Conservation (phyloP, 306 rosid species). For the Cicer chorassanicum region DNA sequence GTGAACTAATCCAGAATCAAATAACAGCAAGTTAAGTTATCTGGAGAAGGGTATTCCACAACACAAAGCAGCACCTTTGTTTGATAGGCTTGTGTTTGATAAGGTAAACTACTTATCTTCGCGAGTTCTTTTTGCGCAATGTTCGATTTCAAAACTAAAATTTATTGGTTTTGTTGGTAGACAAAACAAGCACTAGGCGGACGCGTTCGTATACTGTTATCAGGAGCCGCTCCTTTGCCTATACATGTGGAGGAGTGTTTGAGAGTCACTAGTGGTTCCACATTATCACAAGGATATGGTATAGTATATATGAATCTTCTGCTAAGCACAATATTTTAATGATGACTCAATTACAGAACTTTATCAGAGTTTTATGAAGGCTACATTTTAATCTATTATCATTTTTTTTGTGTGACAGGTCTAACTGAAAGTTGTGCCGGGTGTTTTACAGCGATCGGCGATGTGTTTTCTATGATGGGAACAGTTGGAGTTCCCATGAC, state of each 20-base stretch:
- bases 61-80: slow-evolving; percentile 79
- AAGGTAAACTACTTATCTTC: slow-evolving; percentile 55
- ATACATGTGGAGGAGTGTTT: slow-evolving; percentile 84
- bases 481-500: slow-evolving; percentile 84
- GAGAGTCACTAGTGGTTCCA: slow-evolving; percentile 75
- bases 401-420: slow-evolving; percentile 52
- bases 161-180: slow-evolving; percentile 45
- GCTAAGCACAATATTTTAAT: background rate
- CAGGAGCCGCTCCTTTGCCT: slow-evolving; percentile 93
- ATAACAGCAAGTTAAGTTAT: slow-evolving; percentile 70
- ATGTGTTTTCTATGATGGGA: slow-evolving; percentile 76
- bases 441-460: slow-evolving; percentile 72
- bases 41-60: slow-evolving; percentile 82
- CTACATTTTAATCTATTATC: slow-evolving; percentile 2
- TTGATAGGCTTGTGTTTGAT: slow-evolving; percentile 82
- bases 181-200: slow-evolving; percentile 85
- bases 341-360: background rate
- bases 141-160: slow-evolving; percentile 26
- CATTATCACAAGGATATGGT: slow-evolving; percentile 93
- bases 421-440: slow-evolving; percentile 93
- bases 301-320: slow-evolving; percentile 41
- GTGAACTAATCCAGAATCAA: slow-evolving; percentile 46
- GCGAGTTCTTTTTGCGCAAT: background rate
- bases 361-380: slow-evolving; percentile 11
- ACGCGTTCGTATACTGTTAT: slow-evolving; percentile 68